Evolutionary conservation across 805 yeast genomes (phyloP), one percentile per base, ranked within the genome.

Genomic region (Kurtzmaniella fragi): DNA sequence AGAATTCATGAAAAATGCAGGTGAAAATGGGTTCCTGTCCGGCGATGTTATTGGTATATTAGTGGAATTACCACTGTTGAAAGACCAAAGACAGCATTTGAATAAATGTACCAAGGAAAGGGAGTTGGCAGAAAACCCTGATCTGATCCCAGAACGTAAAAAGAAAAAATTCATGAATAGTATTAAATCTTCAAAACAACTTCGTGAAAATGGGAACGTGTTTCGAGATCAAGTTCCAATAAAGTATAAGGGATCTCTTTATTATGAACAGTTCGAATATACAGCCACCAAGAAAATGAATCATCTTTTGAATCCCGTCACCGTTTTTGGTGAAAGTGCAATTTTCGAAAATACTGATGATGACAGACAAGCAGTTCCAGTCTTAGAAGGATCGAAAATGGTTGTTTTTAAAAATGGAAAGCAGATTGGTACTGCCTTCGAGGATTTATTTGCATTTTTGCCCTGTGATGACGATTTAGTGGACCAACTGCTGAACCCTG

Each of bases 31-130:
- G 2, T 79, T 88, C 48, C 61, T 63, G 23, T 59, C 78, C 1
- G 97, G 96, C 9, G 99, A 93, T 57, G 79, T 79, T 3, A 71
- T 93, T 25, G 98, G 99, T 0, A 55, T 93, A 41, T 59, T 87
- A 35, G 71, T 93, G 11, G 74, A 73, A 26, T 63, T 93, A 3
- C 98, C 99, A 0, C 47, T 60, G 28, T 38, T 71, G 7, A 54
- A 64, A 9, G 57, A 56, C 1, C 87, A 82, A 47, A 50, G 60
- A 20, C 49, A 57, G 13, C 66, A 68, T 20, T 70, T 77, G 2
- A 44, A 56, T 16, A 52, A 54, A 43, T 61, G 68, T 5, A 48
- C 54, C 7, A 52, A 61, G 23, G 31, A 51, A 27, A 31, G 11
- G 17, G 46, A 40, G 13, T 16, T 35, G 5, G 25, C 25, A 5